phyloP scores from a whole-genome alignment of 441 rosid species.

The Macaranga tanarius region DNA sequence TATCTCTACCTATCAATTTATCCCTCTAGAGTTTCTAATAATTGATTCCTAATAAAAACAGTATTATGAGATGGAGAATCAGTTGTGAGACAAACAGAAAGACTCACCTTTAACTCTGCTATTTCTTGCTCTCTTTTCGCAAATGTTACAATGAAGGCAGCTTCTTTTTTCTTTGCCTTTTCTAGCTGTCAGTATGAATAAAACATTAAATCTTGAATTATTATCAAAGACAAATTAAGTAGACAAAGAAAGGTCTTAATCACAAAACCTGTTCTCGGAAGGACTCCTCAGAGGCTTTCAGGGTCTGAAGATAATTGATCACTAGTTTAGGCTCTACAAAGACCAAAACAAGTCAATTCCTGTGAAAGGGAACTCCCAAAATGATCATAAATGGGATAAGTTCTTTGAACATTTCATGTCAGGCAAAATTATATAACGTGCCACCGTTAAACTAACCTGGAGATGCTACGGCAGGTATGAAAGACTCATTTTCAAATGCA shows the following conservation, averaged over 20 bases:
- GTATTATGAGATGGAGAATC: background rate
- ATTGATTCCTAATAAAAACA: background rate
- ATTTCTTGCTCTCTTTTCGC: constrained; percentile 97
- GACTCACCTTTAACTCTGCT: constrained; percentile 77
- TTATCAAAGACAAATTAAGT: constrained; percentile 7
- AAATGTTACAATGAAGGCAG: constrained; percentile 93
- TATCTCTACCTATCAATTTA: background rate
- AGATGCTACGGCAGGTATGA: constrained; percentile 60
- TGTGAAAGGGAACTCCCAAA: background rate
- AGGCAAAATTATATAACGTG: background rate
- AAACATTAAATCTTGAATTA: constrained; percentile 28
- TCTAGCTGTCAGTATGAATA: constrained; percentile 62
- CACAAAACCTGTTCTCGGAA: constrained; percentile 79
- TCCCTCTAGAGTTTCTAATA: background rate
- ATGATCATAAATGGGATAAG: constrained; percentile 6
- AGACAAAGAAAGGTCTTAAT: constrained; percentile 9
- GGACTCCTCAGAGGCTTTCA: constrained; percentile 81
- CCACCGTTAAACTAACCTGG: constrained; percentile 60
- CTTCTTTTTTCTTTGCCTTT: constrained; percentile 95
- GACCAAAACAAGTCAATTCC: constrained; percentile 23
- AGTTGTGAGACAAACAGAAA: background rate
- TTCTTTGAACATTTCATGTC: background rate
- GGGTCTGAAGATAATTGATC: constrained; percentile 69
- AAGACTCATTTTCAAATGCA: constrained; percentile 73
- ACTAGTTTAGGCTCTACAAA: constrained; percentile 74